Evolutionary conservation across 164 flowering plant species (phyloP), one percentile per base, ranked within the genome.

Genomic region (Vitis rupestris): DNA sequence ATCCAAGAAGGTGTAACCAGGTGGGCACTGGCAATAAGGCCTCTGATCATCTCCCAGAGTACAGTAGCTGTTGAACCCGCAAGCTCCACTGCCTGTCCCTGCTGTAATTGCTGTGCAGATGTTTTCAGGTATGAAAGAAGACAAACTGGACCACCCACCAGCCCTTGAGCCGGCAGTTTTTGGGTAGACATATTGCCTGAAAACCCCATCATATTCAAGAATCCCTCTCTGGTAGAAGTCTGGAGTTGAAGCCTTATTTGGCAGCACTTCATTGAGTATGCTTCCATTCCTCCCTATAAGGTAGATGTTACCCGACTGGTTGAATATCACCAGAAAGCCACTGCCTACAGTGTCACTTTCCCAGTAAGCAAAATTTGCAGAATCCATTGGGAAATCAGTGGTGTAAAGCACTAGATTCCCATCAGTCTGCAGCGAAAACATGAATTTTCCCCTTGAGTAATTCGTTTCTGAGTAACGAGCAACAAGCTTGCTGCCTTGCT

Each of bases 361-460:
- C 12, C 31, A 59, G 61, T 78, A 51, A 4, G 65, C 50, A 30
- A 9, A 23, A 29, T 23, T 54, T 3, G 66, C 27, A 0, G 70
- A 73, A 37, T 37, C 44, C 44, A 23, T 56, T 37, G 7, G 44
- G 44, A 78, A 19, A 61, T 61, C 67, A 27, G 68, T 55, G 30
- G 70, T 44, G 29, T 63, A 62, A 16, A 78, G 72, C 17, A 63
- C 75, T 10, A 74, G 66, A 67, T 70, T 70, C 48, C 84, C 86
- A 47, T 75, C 76, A 0, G 29, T 12, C 4, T 11, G 62, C 17
- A 82, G 8, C 1, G 68, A 56, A 1, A 83, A 51, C 52, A 52
- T 63, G 44, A 81, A 81, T 55, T 76, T 75, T 50, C 89, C 89
- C n/a, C 9, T 10, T 0, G 85, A 70, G 70, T 56, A 80, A 44